phyloP scores from a whole-genome alignment of 441 rosid genomes.

The Rhodomyrtus psidioides region DNA sequence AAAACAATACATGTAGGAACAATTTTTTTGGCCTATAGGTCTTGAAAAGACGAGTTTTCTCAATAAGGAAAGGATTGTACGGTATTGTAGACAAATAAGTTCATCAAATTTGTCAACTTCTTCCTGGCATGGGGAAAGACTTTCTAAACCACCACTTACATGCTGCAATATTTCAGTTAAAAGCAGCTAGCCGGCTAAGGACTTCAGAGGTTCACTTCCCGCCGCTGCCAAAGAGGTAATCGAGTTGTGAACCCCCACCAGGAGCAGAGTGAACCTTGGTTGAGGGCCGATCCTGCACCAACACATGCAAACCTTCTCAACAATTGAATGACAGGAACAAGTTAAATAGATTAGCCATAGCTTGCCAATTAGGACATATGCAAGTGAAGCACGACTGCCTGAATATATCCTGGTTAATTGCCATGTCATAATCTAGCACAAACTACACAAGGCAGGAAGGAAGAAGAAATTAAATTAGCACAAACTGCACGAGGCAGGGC shows the following conservation, averaged over 20 bases:
- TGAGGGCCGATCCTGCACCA: slow-evolving; percentile 55
- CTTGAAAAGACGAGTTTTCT: not conserved
- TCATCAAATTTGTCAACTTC: not conserved
- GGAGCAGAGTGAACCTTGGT: slow-evolving; percentile 73
- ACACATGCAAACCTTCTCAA: not conserved
- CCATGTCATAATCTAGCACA: not conserved
- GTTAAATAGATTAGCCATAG: not conserved
- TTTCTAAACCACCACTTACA: not conserved
- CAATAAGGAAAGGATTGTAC: not conserved
- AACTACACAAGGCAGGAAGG: not conserved
- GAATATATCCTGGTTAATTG: not conserved
- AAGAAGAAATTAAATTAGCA: not conserved
- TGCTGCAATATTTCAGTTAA: not conserved
- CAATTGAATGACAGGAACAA: not conserved
- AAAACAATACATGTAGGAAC: too few species aligned
- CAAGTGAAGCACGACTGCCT: not conserved
- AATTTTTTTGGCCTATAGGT: not conserved
- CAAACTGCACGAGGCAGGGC: not conserved
- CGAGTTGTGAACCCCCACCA: slow-evolving; percentile 69
- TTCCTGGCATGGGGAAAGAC: not conserved
- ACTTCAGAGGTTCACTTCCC: slow-evolving; percentile 19
- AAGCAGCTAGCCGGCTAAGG: not conserved
- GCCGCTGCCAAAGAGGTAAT: slow-evolving; percentile 50
- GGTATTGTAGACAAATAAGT: not conserved
- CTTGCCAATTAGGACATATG: not conserved